Evolutionary conservation across 345 rosid genomes (phyloP), one percentile per base, ranked within the genome.

Genomic region (Lepidium didymum): DNA sequence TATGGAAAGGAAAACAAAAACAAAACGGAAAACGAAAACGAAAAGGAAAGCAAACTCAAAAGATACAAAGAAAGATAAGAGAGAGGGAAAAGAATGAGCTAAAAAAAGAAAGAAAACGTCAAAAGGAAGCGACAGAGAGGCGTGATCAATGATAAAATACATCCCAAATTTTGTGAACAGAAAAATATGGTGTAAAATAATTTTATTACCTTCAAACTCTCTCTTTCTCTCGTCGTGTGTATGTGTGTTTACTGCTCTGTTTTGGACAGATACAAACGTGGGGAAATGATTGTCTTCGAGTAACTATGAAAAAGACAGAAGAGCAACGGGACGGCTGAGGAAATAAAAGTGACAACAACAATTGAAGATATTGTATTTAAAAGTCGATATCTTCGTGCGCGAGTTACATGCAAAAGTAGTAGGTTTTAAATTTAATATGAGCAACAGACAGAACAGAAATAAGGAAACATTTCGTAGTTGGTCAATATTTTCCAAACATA

Each of bases 111-210:
- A 51, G 69, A 75, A 62, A 62, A 27, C 64, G 74, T 75, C 64
- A 75, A 62, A 49, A 43, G 36, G 56, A 55, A 68, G 69, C 72
- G 67, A 79, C 72, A 77, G 73, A 77, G 60, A 74, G 56, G 75
- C 73, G 62, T 59, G 72, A 56, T 65, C 65, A 74, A 80, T 67
- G 77, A 77, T 60, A 80, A 62, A 64, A 69, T 61, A 56, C 65
- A 64, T 56, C 55, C 79, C 45, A 69, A 38, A 25, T 49, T 40
- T 70, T 62, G 68, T 4, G 1, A 27, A 10, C 11, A 3, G 15
- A 8, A 18, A 35, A 41, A 64, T 40, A 29, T 3, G 10, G 5
- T 29, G 2, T 13, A 10, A 25, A 35, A 36, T 9, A 36, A 56
- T 19, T 45, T 29, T 42, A 45, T 35, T 69, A 72, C 56, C 72